phyloP scores from a whole-genome alignment of 305 asterid genomes.

The Rubia tinctorum region DNA sequence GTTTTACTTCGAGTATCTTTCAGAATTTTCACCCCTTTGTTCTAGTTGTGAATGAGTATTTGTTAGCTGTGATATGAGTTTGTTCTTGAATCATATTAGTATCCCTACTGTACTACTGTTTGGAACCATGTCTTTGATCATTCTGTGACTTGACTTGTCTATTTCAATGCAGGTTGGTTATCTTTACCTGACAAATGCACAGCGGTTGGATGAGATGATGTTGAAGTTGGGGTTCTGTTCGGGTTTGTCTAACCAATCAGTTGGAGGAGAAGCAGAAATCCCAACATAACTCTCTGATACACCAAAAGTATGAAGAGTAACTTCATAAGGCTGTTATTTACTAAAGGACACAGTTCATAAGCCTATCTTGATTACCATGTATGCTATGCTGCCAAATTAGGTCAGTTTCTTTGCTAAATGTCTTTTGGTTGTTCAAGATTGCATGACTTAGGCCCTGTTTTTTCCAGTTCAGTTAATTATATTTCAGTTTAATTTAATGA shows the following conservation, averaged over 20 bases:
- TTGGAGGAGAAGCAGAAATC: constrained; percentile 31
- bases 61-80: neutral
- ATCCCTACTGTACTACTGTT: neutral
- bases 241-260: constrained; percentile 45
- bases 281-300: constrained; percentile 2
- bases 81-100: neutral
- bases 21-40: neutral
- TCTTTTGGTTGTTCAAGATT: no score
- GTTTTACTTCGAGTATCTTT: neutral
- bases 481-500: no score
- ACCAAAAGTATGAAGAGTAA: neutral
- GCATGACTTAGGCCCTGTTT: no score
- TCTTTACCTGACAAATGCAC: constrained; percentile 76
- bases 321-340: no score
- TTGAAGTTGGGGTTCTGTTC: constrained; percentile 68
- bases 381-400: no score
- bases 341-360: neutral
- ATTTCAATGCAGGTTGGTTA: constrained; percentile 65
- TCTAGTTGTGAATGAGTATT: neutral
- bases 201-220: constrained; percentile 78
- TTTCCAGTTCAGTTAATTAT: no score
- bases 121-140: neutral
- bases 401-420: no score
- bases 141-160: constrained; percentile 10
- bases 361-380: no score